Base-by-base conservation (phyloP, 73 alveolate species). In the Effrenium voratum region DNA sequence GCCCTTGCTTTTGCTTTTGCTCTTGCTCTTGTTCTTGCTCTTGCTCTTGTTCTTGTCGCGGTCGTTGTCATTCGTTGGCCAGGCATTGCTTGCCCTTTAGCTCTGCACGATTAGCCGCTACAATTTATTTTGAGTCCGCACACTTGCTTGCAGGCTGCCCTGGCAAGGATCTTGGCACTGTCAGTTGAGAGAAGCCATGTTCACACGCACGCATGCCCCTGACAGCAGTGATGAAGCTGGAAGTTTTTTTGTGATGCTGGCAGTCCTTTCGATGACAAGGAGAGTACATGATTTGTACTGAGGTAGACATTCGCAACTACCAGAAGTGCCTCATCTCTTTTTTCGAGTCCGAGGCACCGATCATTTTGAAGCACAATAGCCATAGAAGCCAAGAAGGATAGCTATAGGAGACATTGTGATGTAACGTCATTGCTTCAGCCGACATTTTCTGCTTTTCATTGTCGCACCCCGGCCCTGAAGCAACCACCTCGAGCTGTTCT, bases 401-500 rank as follows among this genome's bases (percentile, higher is more conserved):
- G n/a, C n/a, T n/a, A n/a, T n/a, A 22, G 1, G 28, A 22, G 72
- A 57, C 16, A 57, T 57, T 30, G 28, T 57, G 72, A 57, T 30
- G n/a, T n/a, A n/a, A n/a, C n/a, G n/a, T n/a, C n/a, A n/a, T n/a
- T n/a, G n/a, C n/a, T n/a, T n/a, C n/a, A n/a, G n/a, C n/a, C n/a
- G n/a, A n/a, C n/a, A n/a, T n/a, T n/a, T n/a, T n/a, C n/a, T n/a
- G n/a, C n/a, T n/a, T n/a, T n/a, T n/a, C n/a, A n/a, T n/a, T n/a
- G n/a, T n/a, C n/a, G n/a, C n/a, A n/a, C n/a, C n/a, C n/a, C n/a
- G 5, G 10, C 73, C 40, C 72, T 45, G 85, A 70, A 88, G 88
- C 97, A 90, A 68, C 97, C 97, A 28, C 97, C 97, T 68, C 97
- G 97, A 30, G 85, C 97, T 6, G 97, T 90, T 55, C 97, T 90